Evolutionary conservation across 352 stramenopile genomes (phyloP), one percentile per base, ranked within the genome.

Genomic region (Phytophthora fragariae): DNA sequence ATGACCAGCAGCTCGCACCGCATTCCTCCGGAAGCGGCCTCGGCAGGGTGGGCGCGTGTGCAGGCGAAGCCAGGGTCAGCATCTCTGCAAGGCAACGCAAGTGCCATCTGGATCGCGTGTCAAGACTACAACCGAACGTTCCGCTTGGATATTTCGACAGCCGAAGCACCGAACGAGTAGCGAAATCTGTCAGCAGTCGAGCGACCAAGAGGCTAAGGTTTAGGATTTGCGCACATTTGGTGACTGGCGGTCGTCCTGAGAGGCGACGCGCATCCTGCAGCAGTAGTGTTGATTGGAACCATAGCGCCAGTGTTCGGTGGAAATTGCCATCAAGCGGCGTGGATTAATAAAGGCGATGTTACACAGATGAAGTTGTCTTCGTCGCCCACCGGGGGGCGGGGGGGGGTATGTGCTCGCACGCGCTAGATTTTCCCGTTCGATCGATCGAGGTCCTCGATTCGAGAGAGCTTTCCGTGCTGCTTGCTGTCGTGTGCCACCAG

Each of bases 361-460:
- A 29, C 27, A 29, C 27, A 3, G 27, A 29, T 29, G 27, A 29
- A 29, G 27, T 79, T 31, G 27, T 6, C 27, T 31, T 31, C 27
- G 5, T 31, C 27, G 27, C 27, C 27, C 27, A 2, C 24, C 24
- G 24, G 11, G 5, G 21, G 27, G 27, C 2, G 27, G 4, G 27
- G 27, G 27, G 10, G 12, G 6, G 33, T 39, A 39, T 15, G 14
- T 41, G 35, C 35, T 41, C 14, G 35, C 35, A 12, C 35, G 35
- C 6, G 27, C 47, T 68, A 63, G 66, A 73, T 69, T 69, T 73
- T 68, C 41, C 59, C 24, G 50, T 27, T 31, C 27, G 27, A 5
- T 31, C 2, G 27, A 31, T 31, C 2, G 4, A 31, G 27, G 24
- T 27, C 24, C 24, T 27, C 24, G 2, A 31, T 31, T 7, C 27